Evolutionary conservation across 2,329 filamentous ascomycete genomes (phyloP), one percentile per base, ranked within the genome.

Genomic region (Verticillium nonalfalfae): DNA sequence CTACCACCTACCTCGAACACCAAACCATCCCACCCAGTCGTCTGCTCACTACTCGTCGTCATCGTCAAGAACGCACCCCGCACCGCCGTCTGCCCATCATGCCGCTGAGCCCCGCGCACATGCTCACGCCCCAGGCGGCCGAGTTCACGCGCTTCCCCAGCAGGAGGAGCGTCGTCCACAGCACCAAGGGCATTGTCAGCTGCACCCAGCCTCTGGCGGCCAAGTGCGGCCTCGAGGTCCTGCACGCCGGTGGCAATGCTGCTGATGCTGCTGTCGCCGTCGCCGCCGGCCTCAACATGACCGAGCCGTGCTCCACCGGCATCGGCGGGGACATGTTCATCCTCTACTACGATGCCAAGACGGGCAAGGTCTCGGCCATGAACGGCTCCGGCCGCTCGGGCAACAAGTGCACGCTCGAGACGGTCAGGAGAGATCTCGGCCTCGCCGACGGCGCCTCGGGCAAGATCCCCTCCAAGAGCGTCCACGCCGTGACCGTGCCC

Each of bases 251-350:
- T 61, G 95, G 95, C 60, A 99, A 98, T 79, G 93, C 92, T 64
- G 95, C 93, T 67, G 92, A 36, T 45, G 15, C 36, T 58, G 63
- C 59, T 34, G 9, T n/a, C 4, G 4, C 5, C 2, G 4, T 62
- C 91, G 94, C 95, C 55, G 95, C 95, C 36, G 93, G 88, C 5
- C 81, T 99, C 61, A 98, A 97, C 76, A 85, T 98, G 71, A 97
- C 94, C 0, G 95, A 99, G 72, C 95, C 95, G 7, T 87, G 88
- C 62, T 95, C 90, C 6, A 98, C 95, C 0, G 95, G 95, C 50
- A 97, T 99, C 63, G 95, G 95, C 61, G 95, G 95, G 65, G 95
- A 99, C 76, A 93, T 97, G 87, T 99, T 98, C 78, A 93, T 93
- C 74, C 85, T 98, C 39, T 97, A 86, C 81, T 98, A 94, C 79